Evolutionary conservation across 352 stramenopile genomes (phyloP).

Genomic region (Phytophthora pistaciae): DNA sequence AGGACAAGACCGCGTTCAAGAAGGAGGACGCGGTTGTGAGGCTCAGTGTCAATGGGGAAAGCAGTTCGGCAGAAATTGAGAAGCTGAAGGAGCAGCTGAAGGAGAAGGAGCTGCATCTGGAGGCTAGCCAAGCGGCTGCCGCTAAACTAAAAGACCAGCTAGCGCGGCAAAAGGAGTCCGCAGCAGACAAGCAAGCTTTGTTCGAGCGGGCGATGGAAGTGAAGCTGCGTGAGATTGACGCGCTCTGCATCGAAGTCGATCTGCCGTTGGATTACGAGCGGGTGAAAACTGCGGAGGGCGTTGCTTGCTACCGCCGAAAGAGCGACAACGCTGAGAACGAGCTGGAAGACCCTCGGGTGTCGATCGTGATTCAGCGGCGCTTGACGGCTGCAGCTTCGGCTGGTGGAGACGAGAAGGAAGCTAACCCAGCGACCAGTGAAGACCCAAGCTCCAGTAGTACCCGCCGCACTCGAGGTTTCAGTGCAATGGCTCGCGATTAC

Average conservation of each 20-base stretch:
- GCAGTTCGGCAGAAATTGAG: conserved; percentile 15
- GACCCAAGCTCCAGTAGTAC: conserved; percentile 11
- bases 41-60: conserved; percentile 1
- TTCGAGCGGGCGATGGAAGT: conserved; percentile 56
- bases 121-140: conserved; percentile 41
- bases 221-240: conserved; percentile 68
- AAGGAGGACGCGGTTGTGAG: background rate
- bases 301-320: conserved; percentile 59
- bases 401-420: conserved; percentile 2
- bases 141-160: conserved; percentile 58
- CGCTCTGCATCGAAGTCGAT: conserved; percentile 57
- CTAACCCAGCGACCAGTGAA: background rate
- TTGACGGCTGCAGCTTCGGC: background rate
- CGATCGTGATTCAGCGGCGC: conserved; percentile 33
- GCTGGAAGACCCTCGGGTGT: conserved; percentile 70
- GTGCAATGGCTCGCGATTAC: conserved; percentile 32
- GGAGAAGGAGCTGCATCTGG: conserved; percentile 43
- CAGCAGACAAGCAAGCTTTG: conserved; percentile 46
- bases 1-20: conserved; percentile 21
- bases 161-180: conserved; percentile 51
- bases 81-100: conserved; percentile 43
- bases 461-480: conserved; percentile 36
- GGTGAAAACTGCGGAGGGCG: conserved; percentile 55
- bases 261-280: conserved; percentile 52
- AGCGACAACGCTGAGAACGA: conserved; percentile 39